Evolutionary conservation across 2,329 filamentous ascomycete genomes (phyloP).

Genomic region (Hymenotorrendiella dingleyae): DNA sequence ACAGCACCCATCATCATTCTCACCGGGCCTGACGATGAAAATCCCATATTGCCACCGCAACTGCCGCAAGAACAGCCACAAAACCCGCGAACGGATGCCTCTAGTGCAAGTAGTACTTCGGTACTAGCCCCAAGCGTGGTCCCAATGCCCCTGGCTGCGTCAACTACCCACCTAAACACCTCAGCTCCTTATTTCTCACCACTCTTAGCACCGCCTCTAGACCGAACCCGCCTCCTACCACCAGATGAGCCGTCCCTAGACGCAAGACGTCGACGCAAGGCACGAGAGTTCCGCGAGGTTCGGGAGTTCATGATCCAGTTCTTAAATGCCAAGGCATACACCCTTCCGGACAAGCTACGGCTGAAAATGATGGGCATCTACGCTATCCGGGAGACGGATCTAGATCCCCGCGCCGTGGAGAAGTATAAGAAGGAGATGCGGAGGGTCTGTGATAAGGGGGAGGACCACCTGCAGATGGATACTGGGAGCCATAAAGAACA

Average conservation of each 20-base stretch:
- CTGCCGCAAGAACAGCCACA: not conserved
- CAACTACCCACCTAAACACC: not conserved
- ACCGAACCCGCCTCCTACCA: conserved; percentile 19
- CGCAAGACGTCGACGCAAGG: conserved; percentile 8
- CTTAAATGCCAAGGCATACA: conserved; percentile 20
- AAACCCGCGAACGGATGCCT: no score
- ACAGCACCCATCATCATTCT: conserved; percentile 19
- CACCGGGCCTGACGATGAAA: conserved; percentile 16
- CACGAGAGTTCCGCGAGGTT: conserved; percentile 19
- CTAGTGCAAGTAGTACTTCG: no score
- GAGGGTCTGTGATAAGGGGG: no score
- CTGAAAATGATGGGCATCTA: conserved; percentile 22
- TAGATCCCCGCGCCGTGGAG: no score
- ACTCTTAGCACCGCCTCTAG: conserved; percentile 1
- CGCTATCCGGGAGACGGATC: conserved; percentile 18
- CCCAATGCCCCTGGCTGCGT: not conserved
- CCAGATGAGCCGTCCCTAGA: conserved; percentile 12
- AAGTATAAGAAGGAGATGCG: no score
- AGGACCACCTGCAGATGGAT: no score
- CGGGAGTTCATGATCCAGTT: conserved; percentile 21
- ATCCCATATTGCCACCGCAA: not conserved
- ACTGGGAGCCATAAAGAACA: no score
- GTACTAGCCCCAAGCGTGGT: not conserved
- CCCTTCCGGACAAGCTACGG: conserved; percentile 18
- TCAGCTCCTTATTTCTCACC: not conserved